Base-by-base conservation (phyloP, 140 eudicot species). In the Senecio squalidus region DNA sequence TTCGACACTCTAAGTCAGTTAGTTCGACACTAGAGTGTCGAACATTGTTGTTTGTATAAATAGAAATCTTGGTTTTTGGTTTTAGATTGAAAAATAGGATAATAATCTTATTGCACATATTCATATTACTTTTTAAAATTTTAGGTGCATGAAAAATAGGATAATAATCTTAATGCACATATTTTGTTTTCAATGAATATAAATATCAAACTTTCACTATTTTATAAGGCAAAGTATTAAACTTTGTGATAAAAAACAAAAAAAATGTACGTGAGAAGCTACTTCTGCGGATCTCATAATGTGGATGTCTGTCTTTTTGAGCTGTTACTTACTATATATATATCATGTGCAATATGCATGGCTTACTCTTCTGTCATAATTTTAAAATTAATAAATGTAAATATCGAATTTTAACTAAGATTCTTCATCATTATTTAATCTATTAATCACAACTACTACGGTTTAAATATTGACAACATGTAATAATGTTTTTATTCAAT, bases 261-360 rank as follows among this genome's bases (percentile, higher is more conserved):
- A 25, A 25, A 26, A 5, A 17, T 9, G 60, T 38, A 16, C n/a
- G 28, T 25, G 54, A 18, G 64, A 55, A 55, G 57, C 72, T 55
- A 67, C 53, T 54, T 28, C 20, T 44, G 48, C 55, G 72, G 72
- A 67, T 67, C 72, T 67, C 39, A 31, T 15, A 33, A n/a, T 33
- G 59, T 31, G 49, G 58, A 45, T 33, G 69, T 63, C 59, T 47
- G 49, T 63, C 34, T 14, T 36, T n/a, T 57, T 38, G 22, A 14
- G 50, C 9, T 49, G 40, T 62, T 48, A 34, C 49, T 55, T n/a
- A n/a, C n/a, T n/a, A n/a, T n/a, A n/a, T n/a, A n/a, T n/a, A 34
- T 18, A 18, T 33, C 50, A 56, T 55, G 56, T 57, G 65, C 64
- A 55, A 21, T 36, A 30, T 67, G 73, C 73, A 55, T 67, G 73